Evolutionary conservation across 345 rosid genomes (phyloP), one percentile per base, ranked within the genome.

Genomic region (Salix dunnii): DNA sequence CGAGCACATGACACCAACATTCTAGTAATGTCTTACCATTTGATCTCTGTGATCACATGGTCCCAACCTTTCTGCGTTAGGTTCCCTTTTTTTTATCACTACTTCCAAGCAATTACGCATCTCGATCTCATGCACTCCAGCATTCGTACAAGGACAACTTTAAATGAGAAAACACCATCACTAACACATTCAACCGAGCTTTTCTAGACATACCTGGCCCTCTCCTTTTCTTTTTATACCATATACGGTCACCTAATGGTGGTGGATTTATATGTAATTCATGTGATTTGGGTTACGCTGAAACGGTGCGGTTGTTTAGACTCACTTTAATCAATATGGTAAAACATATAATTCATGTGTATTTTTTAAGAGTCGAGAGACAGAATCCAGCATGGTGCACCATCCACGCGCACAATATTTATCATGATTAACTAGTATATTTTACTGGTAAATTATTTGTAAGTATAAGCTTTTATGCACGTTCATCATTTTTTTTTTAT

Each of bases 1-100:
- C n/a, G 35, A 65, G 82, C 87, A 87, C 87, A 85, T 87, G 90
- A 74, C 55, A 72, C 77, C 80, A 79, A 74, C 82, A 82, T 82
- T 80, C 79, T 73, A 40, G 25, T 60, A 76, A 33, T 73, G 69
- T 66, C 69, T 61, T 62, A 1, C 70, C 40, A 27, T 31, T 76
- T 67, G 36, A 64, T 67, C n/a, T 35, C 69, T 85, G 77, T 74
- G 72, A 68, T 86, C 85, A 81, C 85, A 79, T 83, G 88, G 84
- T 75, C 78, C 63, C 80, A 68, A 30, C 42, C 73, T 53, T 38
- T 20, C 28, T 18, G 53, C 31, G 13, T 53, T 55, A 40, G 71
- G 36, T 65, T 21, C 62, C 74, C 51, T n/a, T 70, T 75, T 35
- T 35, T 78, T 76, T 28, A 35, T 48, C 38, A 60, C 70, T 63